Evolutionary conservation across 768 basidiomycete genomes (phyloP), one percentile per base, ranked within the genome.

Genomic region (Lactarius sp.): DNA sequence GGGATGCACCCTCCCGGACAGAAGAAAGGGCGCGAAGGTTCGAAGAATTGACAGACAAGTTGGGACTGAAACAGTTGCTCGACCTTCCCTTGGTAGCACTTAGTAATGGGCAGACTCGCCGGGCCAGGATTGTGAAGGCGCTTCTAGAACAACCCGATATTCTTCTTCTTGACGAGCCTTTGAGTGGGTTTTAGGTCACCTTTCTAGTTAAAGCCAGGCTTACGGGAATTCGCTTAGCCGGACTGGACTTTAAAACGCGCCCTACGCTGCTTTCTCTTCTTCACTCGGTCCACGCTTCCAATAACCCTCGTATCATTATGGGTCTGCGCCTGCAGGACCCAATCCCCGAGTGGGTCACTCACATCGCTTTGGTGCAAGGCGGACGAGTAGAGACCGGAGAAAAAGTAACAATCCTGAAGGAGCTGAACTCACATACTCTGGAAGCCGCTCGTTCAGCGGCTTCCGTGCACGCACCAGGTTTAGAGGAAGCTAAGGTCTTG

Each of bases 101-200:
- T 56, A 92, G 89, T 66, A 96, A 95, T 70, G 96, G 96, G 0
- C 95, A 99, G 77, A 98, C 88, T 36, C 77, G 95, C 44, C 77
- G 92, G 18, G 94, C 94, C 6, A 78, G 94, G 51, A 90, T 99
- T 52, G 79, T 90, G 9, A 84, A 86, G 66, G 90, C 90, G 0
- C 73, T 98, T 9, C 71, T 98, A 37, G 77, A 74, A 18, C 79
- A 81, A 51, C 92, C 94, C 0, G 81, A 86, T 64, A 71, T 98
- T 20, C 71, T 98, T 27, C 74, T 98, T 7, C 78, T 98, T n/a
- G 94, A 97, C 65, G 96, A 98, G 73, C 95, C 94, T 0, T 77
- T 94, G 42, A 92, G 92, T 93, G 67, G 61, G 86, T 7, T 42
- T 54, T 49, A 7, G 5, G 56, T 47, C 50, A 39, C 22, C 13